Percentiles rank a stretch among this genome's conserved stretches.
phyloP scores from a whole-genome alignment of 306 rosid species.

The Quercus berberidifolia region DNA sequence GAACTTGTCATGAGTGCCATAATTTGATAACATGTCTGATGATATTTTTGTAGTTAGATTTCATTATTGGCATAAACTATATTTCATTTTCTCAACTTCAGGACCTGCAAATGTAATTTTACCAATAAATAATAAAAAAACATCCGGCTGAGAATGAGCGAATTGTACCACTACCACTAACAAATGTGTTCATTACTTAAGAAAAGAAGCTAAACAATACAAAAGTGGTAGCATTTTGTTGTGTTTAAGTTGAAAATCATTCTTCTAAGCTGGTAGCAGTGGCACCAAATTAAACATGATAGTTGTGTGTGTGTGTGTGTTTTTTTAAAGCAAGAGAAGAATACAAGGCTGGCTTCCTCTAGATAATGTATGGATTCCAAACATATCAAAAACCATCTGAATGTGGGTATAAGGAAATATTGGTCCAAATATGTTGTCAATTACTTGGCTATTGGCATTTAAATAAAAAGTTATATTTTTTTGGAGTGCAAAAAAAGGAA shows the following conservation, averaged over 20 bases:
- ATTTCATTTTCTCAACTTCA: background rate
- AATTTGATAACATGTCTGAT: background rate
- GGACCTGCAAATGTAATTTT: background rate
- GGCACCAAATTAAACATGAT: background rate
- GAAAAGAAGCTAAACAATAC: background rate
- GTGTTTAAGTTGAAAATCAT: background rate
- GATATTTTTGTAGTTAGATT: background rate
- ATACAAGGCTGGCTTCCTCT: no score
- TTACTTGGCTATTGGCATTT: background rate
- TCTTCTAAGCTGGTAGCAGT: background rate
- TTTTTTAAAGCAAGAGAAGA: no score
- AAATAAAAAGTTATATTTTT: background rate
- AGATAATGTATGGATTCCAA: background rate
- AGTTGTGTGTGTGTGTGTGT: no score
- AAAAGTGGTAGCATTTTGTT: background rate
- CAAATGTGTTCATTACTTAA: background rate
- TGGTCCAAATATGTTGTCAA: background rate
- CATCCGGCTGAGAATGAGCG: background rate
- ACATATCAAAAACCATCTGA: background rate
- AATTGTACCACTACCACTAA: background rate
- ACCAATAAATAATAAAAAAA: background rate
- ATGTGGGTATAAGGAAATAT: background rate
- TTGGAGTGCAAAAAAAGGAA: background rate
- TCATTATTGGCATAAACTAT: background rate
- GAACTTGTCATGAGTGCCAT: no score